Base-by-base conservation (phyloP, 2,329 filamentous ascomycete species). In the Helotiales sp. region DNA sequence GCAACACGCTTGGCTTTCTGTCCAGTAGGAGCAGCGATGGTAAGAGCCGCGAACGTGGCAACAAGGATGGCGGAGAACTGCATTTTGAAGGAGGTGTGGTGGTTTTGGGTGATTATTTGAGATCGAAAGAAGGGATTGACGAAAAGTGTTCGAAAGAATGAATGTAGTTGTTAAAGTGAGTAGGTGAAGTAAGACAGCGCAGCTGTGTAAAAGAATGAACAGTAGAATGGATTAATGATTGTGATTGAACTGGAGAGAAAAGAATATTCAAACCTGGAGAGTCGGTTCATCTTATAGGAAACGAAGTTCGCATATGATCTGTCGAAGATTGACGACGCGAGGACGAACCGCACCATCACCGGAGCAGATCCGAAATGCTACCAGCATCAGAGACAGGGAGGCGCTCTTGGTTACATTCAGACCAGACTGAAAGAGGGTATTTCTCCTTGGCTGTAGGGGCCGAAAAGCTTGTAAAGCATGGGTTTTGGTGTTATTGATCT, bases 121-220 rank as follows among this genome's bases (percentile, higher is more conserved):
- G 59, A 28, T 37, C 20, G 24, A 13, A 37, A 64, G 24, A 7
- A 26, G 34, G 1, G 11, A 37, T 49, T 11, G 52, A 37, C 10
- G 28, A 30, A 59, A 43, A 37, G 54, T 30, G 32, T 52, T n/a
- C 52, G 6, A 34, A 52, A 43, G 43, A 55, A 59, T 43, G 60
- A 37, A 63, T 65, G 47, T 49, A 28, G 26, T 26, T 17, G n/a
- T 24, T 43, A 47, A 34, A 45, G 24, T 57, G 61, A 64, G 32
- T 62, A 37, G 28, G 26, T 59, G 28, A 52, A 64, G 54, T 50
- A 45, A 60, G 49, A 67, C 65, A 67, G 65, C 61, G 40, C 65
- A 64, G 65, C 65, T 67, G 65, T 63, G 47, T 28, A 55, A 67
- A 59, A 45, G 65, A 54, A 64, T 60, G 47, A 37, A 63, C 28